Evolutionary conservation across 2,329 filamentous ascomycete genomes (phyloP), one percentile per base, ranked within the genome.

Genomic region (Cephalotrichum gorgonifer): DNA sequence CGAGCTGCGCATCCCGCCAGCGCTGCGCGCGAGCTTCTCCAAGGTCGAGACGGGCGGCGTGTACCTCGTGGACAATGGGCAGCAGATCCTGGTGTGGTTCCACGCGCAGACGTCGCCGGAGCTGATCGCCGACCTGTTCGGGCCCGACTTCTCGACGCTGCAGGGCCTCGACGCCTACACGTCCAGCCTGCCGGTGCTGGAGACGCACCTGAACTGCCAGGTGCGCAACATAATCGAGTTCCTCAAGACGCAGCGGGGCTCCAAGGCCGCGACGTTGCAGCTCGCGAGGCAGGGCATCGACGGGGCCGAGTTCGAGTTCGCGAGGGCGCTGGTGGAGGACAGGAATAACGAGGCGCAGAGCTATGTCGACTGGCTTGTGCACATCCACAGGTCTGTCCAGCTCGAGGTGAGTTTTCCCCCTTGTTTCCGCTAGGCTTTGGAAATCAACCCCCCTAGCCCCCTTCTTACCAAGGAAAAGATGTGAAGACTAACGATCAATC

Each of bases 331-430:
- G 56, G 82, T 95, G 28, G 93, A 98, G 68, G 93, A 98, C 62
- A 79, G 93, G 55, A 97, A 97, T 65, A 95, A 95, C 57, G 93
- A 98, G 70, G 93, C 93, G 31, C 90, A 95, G 69, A 95, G 87
- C 62, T 98, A 97, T 66, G 93, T 97, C 30, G 93, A 98, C 69
- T 98, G 93, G 93, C 74, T 98, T 60, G 93, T 98, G 51, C 87
- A 95, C 66, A 77, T 97, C 54, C 93, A 98, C 68, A 85, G 91
- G 58, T 83, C 86, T 56, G 93, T 98, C 55, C 90, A 95, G 63
- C 73, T 95, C 54, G 93, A 98, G 77, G 81, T 85, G 65, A 67
- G 76, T 42, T 12, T 26, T 20, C 26, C 28, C n/a, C n/a, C n/a
- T n/a, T n/a, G n/a, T n/a, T n/a, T n/a, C n/a, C n/a, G n/a, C n/a